Percentiles rank a stretch among this genome's conserved stretches.
These are phyloP conservation scores for Neonothopanus nambi DNA, from an alignment of 1,284 basidiomycete species.

Conservation along the genomic window DNA sequence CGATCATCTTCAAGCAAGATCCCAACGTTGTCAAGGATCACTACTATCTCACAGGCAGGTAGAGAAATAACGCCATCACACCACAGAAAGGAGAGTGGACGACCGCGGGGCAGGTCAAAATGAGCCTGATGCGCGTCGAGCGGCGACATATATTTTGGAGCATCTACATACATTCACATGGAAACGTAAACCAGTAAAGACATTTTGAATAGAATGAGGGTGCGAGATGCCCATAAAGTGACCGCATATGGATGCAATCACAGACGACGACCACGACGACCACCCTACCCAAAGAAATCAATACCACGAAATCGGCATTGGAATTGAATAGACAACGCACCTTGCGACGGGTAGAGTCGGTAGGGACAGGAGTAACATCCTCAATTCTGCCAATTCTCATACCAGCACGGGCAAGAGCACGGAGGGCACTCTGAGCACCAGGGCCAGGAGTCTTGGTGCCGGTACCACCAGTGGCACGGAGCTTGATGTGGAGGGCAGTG, in stretches of 20 bases:
- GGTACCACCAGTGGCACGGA: constrained; percentile 97
- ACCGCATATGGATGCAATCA: constrained; percentile 36
- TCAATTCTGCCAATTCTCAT: constrained; percentile 99
- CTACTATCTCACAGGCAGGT: no score
- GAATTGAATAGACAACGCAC: constrained; percentile 38
- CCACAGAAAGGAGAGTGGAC: constrained; percentile 31
- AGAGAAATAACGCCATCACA: no score
- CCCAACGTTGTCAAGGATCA: no score
- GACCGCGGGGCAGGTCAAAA: constrained; percentile 73
- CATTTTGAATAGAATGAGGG: neutral
- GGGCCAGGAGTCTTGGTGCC: constrained; percentile 99
- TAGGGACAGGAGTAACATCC: constrained; percentile 96
- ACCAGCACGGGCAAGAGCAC: constrained; percentile 97
- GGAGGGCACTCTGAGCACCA: constrained; percentile 97
- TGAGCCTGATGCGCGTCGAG: constrained; percentile 73
- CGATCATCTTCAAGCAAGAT: no score
- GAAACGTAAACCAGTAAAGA: neutral
- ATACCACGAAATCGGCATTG: constrained; percentile 9
- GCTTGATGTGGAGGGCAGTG: constrained; percentile 96
- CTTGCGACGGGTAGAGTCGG: constrained; percentile 97
- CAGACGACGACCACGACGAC: constrained; percentile 99
- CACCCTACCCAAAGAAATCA: constrained; percentile 65
- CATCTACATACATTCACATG: neutral
- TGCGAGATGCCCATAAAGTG: constrained; percentile 7
- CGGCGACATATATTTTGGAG: constrained; percentile 56